Base-by-base conservation (phyloP, 805 yeast genomes). In the Babjeviella inositovora region DNA sequence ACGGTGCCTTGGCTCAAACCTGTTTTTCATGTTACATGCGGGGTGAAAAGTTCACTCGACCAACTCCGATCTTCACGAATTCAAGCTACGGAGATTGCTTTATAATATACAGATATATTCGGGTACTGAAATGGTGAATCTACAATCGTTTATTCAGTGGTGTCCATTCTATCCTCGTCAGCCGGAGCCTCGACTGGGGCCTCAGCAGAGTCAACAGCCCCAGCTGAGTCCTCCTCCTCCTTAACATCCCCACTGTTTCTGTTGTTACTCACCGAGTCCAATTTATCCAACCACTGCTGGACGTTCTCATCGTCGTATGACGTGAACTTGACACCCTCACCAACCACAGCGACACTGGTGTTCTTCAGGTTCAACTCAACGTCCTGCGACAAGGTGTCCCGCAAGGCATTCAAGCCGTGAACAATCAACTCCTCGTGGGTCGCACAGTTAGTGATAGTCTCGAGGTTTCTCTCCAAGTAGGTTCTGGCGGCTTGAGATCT, bases 401-500 rank as follows among this genome's bases (percentile, higher is more conserved):
- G 74, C 42, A 90, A 62, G 0, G 98, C 93, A 35, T 72, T 73
- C 36, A 90, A 71, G 4, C 93, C 97, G 37, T 72, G 84, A 20
- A 74, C 70, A 30, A 90, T 70, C 34, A 90, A 65, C 36, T 79
- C 72, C 37, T 82, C 92, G 19, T 70, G 52, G 18, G 62, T 54
- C 8, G 65, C 54, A 6, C 70, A 54, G 25, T 63, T 61, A 11
- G 70, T 53, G 35, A 81, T 79, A 15, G 58, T 56, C 17, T 79
- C 82, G 42, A 73, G 61, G 35, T 75, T 74, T 43, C 94, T 72
- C 51, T 90, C 99, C 43, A 90, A 56, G 38, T 82, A 90, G 3
- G 99, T 90, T 55, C 93, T 71, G 9, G 95, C 96, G 23, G 97
- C 97, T 53, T 90, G 99, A 3, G 97, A 87, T 44, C 99, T 69